Evolutionary conservation across 1,139 yeast genomes (phyloP), one percentile per base, ranked within the genome.

Genomic region (Ogataea hybrid): DNA sequence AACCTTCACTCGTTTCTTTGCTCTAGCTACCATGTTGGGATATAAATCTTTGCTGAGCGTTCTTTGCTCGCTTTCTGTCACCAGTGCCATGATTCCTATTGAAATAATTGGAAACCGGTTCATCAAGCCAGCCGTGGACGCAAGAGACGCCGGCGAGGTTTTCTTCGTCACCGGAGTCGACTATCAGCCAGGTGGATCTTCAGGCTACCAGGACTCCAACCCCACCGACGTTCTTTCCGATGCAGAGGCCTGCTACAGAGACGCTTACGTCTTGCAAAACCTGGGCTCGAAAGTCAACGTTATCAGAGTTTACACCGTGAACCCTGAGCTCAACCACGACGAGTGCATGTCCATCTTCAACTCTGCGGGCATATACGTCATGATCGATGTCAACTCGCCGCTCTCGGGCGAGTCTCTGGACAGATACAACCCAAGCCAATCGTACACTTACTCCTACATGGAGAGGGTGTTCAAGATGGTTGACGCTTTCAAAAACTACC

Each of bases 101-200:
- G 69, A 68, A 32, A 55, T 66, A 37, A 65, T 66, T 43, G 75
- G 75, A 16, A 68, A 68, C 43, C 63, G 79, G 34, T 75, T 77
- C 54, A 71, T 76, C 54, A 62, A 67, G 47, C 77, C 80, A 20
- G 56, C 68, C 9, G 59, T 68, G 1, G 65, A 65, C 41, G 65
- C 65, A 23, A 50, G 54, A 1, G 61, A 62, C n/a, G 67, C 67
- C 9, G 79, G 79, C 29, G 67, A 68, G 35, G 75, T 69, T 8
- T 77, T 74, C 52, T 71, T 71, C 54, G 60, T 79, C 41, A 72
- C 74, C 43, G 86, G 86, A 51, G 72, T 81, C 12, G 96, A 87
- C 58, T 88, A 88, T 59, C 96, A 87, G 60, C 95, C 95, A 0
- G 95, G 95, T 20, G 96, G 95, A 1, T 79, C 95, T 0, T 81